These are phyloP conservation scores for Xylaria cubensis DNA, from an alignment of 495 filamentous ascomycete species.

Conservation along the genomic window DNA sequence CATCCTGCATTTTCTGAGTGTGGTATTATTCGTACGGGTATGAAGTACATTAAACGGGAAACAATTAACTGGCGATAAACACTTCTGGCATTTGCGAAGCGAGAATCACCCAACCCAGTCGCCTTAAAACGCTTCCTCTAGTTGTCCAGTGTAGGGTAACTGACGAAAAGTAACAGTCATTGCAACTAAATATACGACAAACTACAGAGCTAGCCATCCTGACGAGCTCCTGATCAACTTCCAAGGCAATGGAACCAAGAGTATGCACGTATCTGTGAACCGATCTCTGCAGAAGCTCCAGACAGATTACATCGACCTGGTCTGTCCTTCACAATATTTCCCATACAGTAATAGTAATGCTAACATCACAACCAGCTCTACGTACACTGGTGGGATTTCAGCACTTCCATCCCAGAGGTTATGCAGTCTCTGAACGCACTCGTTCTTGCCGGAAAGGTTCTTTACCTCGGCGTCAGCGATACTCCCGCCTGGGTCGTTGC, in stretches of 20 bases:
- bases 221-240: slow-evolving; percentile 63
- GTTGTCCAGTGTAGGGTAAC: not conserved
- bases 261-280: slow-evolving; percentile 59
- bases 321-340: slow-evolving; percentile 31
- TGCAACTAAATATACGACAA: slow-evolving; percentile 73
- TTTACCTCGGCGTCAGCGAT: slow-evolving; percentile 74
- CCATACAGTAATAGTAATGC: not conserved
- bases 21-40: not conserved
- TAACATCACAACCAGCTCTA: slow-evolving; percentile 46
- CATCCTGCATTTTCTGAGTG: not conserved
- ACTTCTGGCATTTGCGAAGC: not conserved
- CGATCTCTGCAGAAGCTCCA: slow-evolving; percentile 65
- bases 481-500: slow-evolving; percentile 73
- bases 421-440: slow-evolving; percentile 72
- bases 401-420: slow-evolving; percentile 67
- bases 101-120: not conserved
- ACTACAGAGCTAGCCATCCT: slow-evolving; percentile 40
- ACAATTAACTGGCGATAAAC: too few species aligned
- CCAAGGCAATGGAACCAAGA: slow-evolving; percentile 66
- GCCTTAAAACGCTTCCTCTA: not conserved
- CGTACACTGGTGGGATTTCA: slow-evolving; percentile 71
- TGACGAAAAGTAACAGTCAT: slow-evolving; percentile 53
- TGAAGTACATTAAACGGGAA: not conserved
- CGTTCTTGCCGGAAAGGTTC: slow-evolving; percentile 66
- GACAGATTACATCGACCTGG: slow-evolving; percentile 70